These are phyloP conservation scores for Scleroderma citrinum DNA, from an alignment of 768 basidiomycete species.

Conservation along the genomic window DNA sequence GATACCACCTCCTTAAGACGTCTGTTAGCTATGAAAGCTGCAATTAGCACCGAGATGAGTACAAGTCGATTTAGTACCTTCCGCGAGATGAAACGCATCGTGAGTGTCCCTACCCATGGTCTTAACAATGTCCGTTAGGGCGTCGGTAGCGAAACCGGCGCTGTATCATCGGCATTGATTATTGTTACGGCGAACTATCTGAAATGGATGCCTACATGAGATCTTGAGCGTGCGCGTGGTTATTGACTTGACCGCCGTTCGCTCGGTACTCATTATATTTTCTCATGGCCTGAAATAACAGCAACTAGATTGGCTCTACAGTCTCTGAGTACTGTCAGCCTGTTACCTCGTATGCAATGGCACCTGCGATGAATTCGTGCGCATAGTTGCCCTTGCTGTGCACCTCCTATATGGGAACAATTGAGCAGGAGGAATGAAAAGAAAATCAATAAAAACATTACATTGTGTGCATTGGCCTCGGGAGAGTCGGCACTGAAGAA, in stretches of 20 bases:
- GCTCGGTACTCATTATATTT: conserved; percentile 12
- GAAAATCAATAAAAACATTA: no score
- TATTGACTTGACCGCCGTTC: conserved; percentile 11
- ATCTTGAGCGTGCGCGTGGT: conserved; percentile 19
- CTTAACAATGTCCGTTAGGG: conserved; percentile 2
- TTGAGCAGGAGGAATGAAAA: no score
- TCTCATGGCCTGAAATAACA: conserved; percentile 9
- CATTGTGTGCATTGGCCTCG: no score
- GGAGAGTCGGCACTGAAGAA: no score
- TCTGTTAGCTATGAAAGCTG: not conserved
- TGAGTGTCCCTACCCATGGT: conserved; percentile 9
- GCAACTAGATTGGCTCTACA: not conserved
- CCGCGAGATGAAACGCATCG: not conserved
- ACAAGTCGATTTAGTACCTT: not conserved
- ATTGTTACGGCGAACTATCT: not conserved
- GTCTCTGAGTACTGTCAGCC: not conserved
- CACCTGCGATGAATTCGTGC: conserved; percentile 17
- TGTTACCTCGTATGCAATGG: conserved; percentile 13
- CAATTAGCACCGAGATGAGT: not conserved
- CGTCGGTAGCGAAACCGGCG: conserved; percentile 8
- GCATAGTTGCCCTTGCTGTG: conserved; percentile 9
- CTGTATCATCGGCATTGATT: conserved; percentile 5
- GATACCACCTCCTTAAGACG: not conserved
- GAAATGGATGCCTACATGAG: conserved; percentile 7
- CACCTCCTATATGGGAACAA: not conserved